These are phyloP conservation scores for Boletus bicolor DNA, from an alignment of 768 basidiomycete species.

Conservation along the genomic window DNA sequence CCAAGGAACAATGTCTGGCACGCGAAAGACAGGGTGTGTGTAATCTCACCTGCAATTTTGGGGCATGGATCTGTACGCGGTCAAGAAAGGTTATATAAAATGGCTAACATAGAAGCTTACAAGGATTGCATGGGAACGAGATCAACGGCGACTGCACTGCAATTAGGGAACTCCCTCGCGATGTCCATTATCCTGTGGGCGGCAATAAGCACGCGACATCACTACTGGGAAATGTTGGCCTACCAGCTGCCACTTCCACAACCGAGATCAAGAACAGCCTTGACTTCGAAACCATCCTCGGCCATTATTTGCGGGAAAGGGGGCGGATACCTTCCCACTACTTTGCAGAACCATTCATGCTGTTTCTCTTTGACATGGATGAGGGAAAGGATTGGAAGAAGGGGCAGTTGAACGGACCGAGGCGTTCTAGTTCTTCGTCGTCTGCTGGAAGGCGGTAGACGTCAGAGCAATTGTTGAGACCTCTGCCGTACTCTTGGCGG, in stretches of 20 bases:
- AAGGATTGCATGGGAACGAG: slow-evolving; percentile 73
- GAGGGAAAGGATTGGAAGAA: slow-evolving; percentile 10
- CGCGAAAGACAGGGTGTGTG: slow-evolving; percentile 1
- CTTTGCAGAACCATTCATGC: slow-evolving; percentile 57
- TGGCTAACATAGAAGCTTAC: slow-evolving; percentile 39
- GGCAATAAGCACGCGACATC: slow-evolving; percentile 7
- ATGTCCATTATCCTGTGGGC: slow-evolving; percentile 67
- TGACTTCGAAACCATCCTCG: slow-evolving; percentile 55
- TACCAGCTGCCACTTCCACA: slow-evolving; percentile 81
- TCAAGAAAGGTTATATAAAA: slow-evolving; percentile 17
- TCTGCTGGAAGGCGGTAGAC: slow-evolving; percentile 78
- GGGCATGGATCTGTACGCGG: slow-evolving; percentile 54
- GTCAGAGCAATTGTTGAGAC: slow-evolving; percentile 74
- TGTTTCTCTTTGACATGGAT: slow-evolving; percentile 52
- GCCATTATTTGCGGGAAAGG: slow-evolving; percentile 56
- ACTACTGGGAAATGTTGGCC: slow-evolving; percentile 10
- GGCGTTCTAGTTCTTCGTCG: slow-evolving; percentile 68
- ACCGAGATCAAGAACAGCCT: slow-evolving; percentile 69
- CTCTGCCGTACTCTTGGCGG: slow-evolving; percentile 65
- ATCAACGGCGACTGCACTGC: slow-evolving; percentile 70
- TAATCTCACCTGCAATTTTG: slow-evolving; percentile 58
- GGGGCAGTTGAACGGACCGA: slow-evolving; percentile 43
- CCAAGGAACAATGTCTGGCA: slow-evolving; percentile 3
- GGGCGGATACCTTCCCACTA: slow-evolving; percentile 68
- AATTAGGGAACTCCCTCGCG: slow-evolving; percentile 69